Evolutionary conservation across 768 basidiomycete species (phyloP).

Genomic region (Hebeloma cylindrosporum): DNA sequence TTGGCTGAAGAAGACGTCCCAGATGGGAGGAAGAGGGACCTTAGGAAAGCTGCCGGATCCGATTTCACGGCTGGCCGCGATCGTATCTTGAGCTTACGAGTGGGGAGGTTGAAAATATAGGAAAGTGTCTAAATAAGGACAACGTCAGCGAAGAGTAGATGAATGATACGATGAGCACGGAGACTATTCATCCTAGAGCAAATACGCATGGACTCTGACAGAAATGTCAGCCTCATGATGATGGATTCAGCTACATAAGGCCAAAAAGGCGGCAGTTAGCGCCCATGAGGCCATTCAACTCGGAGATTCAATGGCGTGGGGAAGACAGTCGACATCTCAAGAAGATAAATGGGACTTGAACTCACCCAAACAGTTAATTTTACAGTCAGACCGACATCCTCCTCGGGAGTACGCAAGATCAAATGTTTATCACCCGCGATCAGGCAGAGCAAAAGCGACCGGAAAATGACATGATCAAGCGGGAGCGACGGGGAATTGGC

Average conservation of each 20-base stretch:
- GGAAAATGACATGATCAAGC: conserved; percentile 61
- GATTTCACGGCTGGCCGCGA: conserved; percentile 11
- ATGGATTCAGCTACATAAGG: conserved; percentile 1
- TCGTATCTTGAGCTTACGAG: conserved; percentile 55
- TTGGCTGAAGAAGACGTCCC: conserved; percentile 12
- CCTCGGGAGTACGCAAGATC: conserved; percentile 62
- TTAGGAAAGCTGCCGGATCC: conserved; percentile 22
- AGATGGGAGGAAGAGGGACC: conserved; percentile 30
- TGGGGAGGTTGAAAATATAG: conserved; percentile 56
- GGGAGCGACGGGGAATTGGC: conserved; percentile 47
- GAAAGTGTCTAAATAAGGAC: conserved; percentile 49
- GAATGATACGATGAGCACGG: conserved; percentile 22
- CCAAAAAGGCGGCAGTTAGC: conserved; percentile 7
- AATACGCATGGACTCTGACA: background rate
- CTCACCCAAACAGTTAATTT: conserved; percentile 61
- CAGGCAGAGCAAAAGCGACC: conserved; percentile 65
- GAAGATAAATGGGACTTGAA: conserved; percentile 10
- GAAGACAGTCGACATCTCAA: conserved; percentile 2
- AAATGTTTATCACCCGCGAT: conserved; percentile 63
- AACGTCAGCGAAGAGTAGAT: conserved; percentile 16
- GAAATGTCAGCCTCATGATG: conserved; percentile 1
- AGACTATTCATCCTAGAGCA: conserved; percentile 12
- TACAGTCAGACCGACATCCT: conserved; percentile 60
- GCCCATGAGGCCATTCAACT: too few relatives aligned
- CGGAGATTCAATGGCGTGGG: background rate